Evolutionary conservation across 495 filamentous ascomycete species (phyloP), one percentile per base, ranked within the genome.

Genomic region (Halenospora varia): DNA sequence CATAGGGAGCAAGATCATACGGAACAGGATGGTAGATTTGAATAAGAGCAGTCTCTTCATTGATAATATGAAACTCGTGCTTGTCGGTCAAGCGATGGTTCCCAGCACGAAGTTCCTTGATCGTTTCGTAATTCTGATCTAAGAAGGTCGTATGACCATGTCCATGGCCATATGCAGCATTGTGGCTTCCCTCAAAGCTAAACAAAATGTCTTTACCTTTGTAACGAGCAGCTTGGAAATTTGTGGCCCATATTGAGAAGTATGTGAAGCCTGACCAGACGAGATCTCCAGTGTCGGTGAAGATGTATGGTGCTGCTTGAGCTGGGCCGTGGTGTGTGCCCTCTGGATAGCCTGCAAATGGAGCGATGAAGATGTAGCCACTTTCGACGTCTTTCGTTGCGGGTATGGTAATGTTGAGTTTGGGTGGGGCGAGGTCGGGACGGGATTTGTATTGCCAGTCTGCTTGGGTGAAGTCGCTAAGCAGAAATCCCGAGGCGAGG

Each of bases 361-460:
- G 80, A 6, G 80, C 76, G 3, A 82, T 65, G 59, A 83, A 82
- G 39, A 83, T 71, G 58, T 79, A 81, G 10, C 79, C 79, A 55
- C 73, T 68, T 51, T 77, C 75, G 25, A 78, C 75, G 48, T 76
- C 73, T 39, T 68, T 41, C 11, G 77, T 65, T 0, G 78, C 76
- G 2, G 74, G 72, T 44, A 81, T 81, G 39, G 78, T 83, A 66
- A 82, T 81, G 56, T 83, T 82, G 46, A 82, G 66, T 10, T 69
- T 73, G 19, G 79, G 79, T 11, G 79, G 79, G 10, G 80, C 75
- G n/a, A 83, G 69, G 61, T 81, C 80, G 19, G 78, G 67, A 25
- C 79, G 77, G 17, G 80, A 81, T 53, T 75, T 77, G 69, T 76
- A 81, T 56, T 80, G 76, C 79, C 79, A 83, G 65, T 83, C 76